A percentile compares a stretch with the other conserved stretches of the same genome.
Evolutionary conservation across 23 red algal species (phyloP).

Genomic region (Gracilaria gracilis): DNA sequence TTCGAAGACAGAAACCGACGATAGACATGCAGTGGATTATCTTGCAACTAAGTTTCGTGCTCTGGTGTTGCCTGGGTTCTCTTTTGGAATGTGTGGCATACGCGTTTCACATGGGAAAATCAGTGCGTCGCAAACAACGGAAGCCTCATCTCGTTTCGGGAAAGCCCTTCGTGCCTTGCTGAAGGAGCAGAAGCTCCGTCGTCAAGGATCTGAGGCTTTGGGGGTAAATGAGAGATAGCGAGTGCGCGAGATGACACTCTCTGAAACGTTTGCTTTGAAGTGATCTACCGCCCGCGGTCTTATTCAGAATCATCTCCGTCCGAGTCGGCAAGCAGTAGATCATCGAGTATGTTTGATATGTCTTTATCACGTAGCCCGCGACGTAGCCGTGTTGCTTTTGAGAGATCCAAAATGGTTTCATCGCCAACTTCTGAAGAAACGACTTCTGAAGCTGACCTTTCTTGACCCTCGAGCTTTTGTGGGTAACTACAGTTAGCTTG

Average conservation of each 20-base stretch:
- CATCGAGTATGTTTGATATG: constrained; percentile 2
- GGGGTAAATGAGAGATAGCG: neutral
- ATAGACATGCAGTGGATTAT: constrained; percentile 21
- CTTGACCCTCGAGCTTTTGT: neutral
- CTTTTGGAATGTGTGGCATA: constrained; percentile 51
- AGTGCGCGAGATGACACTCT: neutral
- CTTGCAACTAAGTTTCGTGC: constrained; percentile 21
- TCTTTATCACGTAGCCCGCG: constrained; percentile 7
- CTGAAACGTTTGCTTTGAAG: neutral
- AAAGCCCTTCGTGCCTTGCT: constrained; percentile 2
- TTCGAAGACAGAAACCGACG: constrained; percentile 10
- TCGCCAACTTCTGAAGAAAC: neutral
- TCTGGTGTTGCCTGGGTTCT: constrained; percentile 23
- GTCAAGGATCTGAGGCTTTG: neutral
- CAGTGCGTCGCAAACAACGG: neutral
- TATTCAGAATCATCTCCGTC: neutral
- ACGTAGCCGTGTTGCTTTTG: constrained; percentile 5
- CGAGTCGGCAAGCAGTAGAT: constrained; percentile 15
- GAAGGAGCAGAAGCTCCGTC: neutral
- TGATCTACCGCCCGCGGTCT: neutral
- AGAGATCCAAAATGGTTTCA: neutral
- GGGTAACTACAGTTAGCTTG: too few species aligned
- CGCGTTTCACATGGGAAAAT: constrained; percentile 32
- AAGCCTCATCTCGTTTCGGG: neutral
- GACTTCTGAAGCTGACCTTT: neutral